Evolutionary conservation across 257 asterid genomes (phyloP), one percentile per base, ranked within the genome.

Genomic region (Ballota nigra): DNA sequence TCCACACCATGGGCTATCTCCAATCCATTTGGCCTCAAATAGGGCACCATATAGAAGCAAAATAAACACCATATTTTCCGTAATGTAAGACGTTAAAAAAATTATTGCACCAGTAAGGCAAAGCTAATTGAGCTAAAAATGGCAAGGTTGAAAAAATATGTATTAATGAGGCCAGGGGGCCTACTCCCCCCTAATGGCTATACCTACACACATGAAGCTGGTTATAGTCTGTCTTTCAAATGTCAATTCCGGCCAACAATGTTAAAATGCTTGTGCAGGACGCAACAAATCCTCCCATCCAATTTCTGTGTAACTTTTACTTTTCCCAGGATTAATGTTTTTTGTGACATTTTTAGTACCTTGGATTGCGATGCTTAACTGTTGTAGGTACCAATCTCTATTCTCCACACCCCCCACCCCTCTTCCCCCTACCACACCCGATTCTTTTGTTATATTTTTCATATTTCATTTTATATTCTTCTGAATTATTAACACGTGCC

Each of bases 321-420:
- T 36, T 63, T 63, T 72, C 57, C 33, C 23, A 63, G 70, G 71
- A 76, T 68, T 80, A 66, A 77, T 74, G 72, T 58, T 73, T 68
- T 66, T 52, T 67, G 49, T 63, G 13, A 18, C 23, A 26, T 12
- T 33, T 85, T 71, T 80, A 70, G 78, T 73, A 71, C 78, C 72
- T 77, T 8, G 16, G 87, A 86, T 79, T 79, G 85, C 70, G 85
- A 81, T 80, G 86, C 82, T 72, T 73, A 82, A 83, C 88, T 79
- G 88, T 71, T 77, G 28, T 64, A 43, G 71, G 31, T 67, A 16
- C 61, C 6, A 12, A 5, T 53, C 63, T 22, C 70, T 51, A 47
- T 34, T 52, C 47, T 47, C 18, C 69, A 23, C 65, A 15, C 52
- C 22, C 66, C 18, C 77, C n/a, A n/a, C n/a, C n/a, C n/a, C n/a